These are phyloP conservation scores for Trichoderma sp. DNA, from an alignment of 2,329 filamentous ascomycete species.

Conservation along the genomic window DNA sequence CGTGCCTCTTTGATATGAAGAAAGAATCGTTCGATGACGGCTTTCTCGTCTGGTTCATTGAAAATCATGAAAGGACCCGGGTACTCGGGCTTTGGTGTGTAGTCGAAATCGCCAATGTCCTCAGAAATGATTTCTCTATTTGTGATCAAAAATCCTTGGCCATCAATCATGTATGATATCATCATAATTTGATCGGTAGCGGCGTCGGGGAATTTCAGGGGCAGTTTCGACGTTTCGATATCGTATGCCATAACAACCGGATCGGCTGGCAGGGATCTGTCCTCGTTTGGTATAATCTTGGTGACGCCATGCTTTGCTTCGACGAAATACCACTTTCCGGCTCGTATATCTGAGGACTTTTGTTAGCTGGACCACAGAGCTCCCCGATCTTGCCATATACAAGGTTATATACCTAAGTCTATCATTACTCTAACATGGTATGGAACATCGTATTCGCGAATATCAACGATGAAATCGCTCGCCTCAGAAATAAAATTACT, in stretches of 20 bases:
- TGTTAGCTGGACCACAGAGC: constrained; percentile 26
- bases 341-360: constrained; percentile 74
- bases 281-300: constrained; percentile 81
- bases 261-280: constrained; percentile 86
- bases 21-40: constrained; percentile 87
- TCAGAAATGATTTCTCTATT: constrained; percentile 98
- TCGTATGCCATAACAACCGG: constrained; percentile 99
- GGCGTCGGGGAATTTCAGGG: constrained; percentile 94
- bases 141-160: constrained; percentile 95
- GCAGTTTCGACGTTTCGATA: constrained; percentile 96
- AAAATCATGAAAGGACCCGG: constrained; percentile 96
- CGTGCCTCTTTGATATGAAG: constrained; percentile 91
- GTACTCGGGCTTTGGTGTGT: constrained; percentile 96
- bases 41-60: constrained; percentile 94
- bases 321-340: constrained; percentile 96
- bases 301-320: constrained; percentile 91
- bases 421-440: constrained; percentile 99
- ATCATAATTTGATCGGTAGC: constrained; percentile 98
- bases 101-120: constrained; percentile 96
- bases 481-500: constrained; percentile 80
- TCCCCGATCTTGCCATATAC: neutral
- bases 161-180: constrained; percentile 99
- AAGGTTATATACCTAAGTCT: constrained; percentile 68
- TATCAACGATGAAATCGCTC: constrained; percentile 97
- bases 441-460: constrained; percentile 98